Conservation (phyloP, 345 rosid genomes). For the Raphanus sativus region DNA sequence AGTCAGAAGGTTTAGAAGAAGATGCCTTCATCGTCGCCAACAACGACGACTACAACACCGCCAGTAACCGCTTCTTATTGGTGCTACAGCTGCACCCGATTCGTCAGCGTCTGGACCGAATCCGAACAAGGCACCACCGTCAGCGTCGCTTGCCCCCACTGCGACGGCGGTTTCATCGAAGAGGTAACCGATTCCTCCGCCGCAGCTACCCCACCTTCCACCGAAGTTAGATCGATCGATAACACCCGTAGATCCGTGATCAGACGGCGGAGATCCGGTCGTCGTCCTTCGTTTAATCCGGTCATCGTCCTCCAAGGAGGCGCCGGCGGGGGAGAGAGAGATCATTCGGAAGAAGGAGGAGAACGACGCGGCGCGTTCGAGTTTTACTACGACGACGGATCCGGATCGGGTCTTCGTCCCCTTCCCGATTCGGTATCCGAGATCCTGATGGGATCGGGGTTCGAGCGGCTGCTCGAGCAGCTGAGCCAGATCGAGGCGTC, state of each 20-base stretch:
- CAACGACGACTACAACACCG: not conserved
- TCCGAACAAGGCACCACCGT: conserved; percentile 31
- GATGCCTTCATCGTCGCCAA: conserved; percentile 29
- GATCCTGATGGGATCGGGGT: conserved; percentile 77
- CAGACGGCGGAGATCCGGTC: conserved; percentile 42
- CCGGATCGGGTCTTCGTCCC: conserved; percentile 64
- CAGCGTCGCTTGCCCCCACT: conserved; percentile 59
- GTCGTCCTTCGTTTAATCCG: conserved; percentile 64
- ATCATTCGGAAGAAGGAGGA: conserved; percentile 30
- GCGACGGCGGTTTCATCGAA: conserved; percentile 69
- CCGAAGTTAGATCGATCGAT: conserved; percentile 34
- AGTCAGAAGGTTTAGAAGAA: not conserved
- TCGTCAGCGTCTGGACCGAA: conserved; percentile 45
- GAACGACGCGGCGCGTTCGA: conserved; percentile 47
- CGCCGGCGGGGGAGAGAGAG: conserved; percentile 11
- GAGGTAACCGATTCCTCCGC: conserved; percentile 38
- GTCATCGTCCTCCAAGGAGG: conserved; percentile 74
- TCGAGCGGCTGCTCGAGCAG: conserved; percentile 68
- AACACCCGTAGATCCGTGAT: conserved; percentile 41
- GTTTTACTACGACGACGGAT: conserved; percentile 74
- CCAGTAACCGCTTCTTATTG: conserved; percentile 53
- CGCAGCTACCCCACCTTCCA: conserved; percentile 8
- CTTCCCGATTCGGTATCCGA: conserved; percentile 66
- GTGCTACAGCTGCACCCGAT: conserved; percentile 75
- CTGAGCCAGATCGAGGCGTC: conserved; percentile 56